phyloP scores from a whole-genome alignment of 2,329 filamentous ascomycete species.

The Neonectria hederae region DNA sequence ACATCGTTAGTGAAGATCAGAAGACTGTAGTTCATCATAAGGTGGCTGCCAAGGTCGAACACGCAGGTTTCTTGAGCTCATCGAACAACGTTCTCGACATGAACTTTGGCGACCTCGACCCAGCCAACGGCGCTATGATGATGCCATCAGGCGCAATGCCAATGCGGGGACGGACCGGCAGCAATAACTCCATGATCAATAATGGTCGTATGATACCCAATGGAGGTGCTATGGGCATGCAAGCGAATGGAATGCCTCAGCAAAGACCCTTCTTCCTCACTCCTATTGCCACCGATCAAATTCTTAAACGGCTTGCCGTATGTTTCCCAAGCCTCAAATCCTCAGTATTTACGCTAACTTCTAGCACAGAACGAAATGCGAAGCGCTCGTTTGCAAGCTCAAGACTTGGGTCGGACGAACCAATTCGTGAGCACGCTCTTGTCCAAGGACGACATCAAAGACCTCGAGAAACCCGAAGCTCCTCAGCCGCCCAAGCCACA shows the following conservation, averaged over 20 bases:
- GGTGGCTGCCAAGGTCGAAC: slow-evolving; percentile 94
- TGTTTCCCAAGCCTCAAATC: slow-evolving; percentile 23
- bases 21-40: slow-evolving; percentile 99
- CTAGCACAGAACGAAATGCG: slow-evolving; percentile 82
- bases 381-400: slow-evolving; percentile 84
- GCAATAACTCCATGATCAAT: slow-evolving; percentile 69
- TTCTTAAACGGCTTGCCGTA: slow-evolving; percentile 72
- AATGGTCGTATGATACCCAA: slow-evolving; percentile 69
- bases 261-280: slow-evolving; percentile 87
- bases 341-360: slow-evolving; percentile 33
- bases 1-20: slow-evolving; percentile 98
- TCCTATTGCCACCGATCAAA: slow-evolving; percentile 91
- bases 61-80: slow-evolving; percentile 83
- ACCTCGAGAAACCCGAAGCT: slow-evolving; percentile 61
- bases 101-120: slow-evolving; percentile 92
- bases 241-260: slow-evolving; percentile 70
- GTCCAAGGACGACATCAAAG: slow-evolving; percentile 73
- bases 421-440: slow-evolving; percentile 83
- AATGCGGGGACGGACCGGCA: slow-evolving; percentile 74
- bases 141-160: slow-evolving; percentile 75
- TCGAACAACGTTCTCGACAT: slow-evolving; percentile 84
- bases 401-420: slow-evolving; percentile 83
- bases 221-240: slow-evolving; percentile 56
- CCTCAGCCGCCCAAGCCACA: slow-evolving; percentile 59
- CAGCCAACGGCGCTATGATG: slow-evolving; percentile 77